Percentiles rank a stretch among this genome's conserved stretches.
Conservation (phyloP, 169 alveolate genomes). For the Plasmodium falciparum region DNA sequence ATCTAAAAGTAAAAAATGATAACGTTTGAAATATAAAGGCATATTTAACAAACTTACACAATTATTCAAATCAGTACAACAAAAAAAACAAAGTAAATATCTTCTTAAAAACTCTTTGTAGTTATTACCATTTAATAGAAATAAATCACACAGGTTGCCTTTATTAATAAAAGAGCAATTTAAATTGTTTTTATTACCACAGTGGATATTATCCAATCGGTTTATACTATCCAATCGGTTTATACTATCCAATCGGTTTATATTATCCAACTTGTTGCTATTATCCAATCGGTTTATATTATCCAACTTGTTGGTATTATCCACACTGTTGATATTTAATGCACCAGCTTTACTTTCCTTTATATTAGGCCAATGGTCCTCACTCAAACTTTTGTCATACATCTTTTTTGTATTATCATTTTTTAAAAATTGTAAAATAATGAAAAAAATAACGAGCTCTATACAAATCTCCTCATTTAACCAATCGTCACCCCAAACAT, state of each 20-base stretch:
- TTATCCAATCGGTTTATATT: no score
- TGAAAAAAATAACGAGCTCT: conserved; percentile 54
- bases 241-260: not conserved
- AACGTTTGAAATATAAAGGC: conserved; percentile 36
- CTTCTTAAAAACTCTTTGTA: conserved; percentile 35
- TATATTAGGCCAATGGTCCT: conserved; percentile 71
- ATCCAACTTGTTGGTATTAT: no score
- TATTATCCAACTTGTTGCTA: no score
- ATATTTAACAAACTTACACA: conserved; percentile 13
- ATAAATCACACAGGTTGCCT: conserved; percentile 32
- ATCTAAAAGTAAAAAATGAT: conserved; percentile 43
- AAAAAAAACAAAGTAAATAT: conserved; percentile 31
- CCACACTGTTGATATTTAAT: not conserved
- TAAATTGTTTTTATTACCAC: not conserved
- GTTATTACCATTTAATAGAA: conserved; percentile 26
- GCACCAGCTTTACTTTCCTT: not conserved
- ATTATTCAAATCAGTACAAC: conserved; percentile 35
- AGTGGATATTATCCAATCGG: no score
- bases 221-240: no score
- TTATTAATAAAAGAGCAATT: conserved; percentile 7
- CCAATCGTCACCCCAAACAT: conserved; percentile 40
- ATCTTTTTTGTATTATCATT: conserved; percentile 50
- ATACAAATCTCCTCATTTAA: conserved; percentile 36
- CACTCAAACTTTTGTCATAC: conserved; percentile 66
- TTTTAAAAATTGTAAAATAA: conserved; percentile 55